A percentile compares a stretch with the other conserved stretches of the same genome.
Conservation (phyloP, 208 protist species). For the Acanthamoeba pearcei region DNA sequence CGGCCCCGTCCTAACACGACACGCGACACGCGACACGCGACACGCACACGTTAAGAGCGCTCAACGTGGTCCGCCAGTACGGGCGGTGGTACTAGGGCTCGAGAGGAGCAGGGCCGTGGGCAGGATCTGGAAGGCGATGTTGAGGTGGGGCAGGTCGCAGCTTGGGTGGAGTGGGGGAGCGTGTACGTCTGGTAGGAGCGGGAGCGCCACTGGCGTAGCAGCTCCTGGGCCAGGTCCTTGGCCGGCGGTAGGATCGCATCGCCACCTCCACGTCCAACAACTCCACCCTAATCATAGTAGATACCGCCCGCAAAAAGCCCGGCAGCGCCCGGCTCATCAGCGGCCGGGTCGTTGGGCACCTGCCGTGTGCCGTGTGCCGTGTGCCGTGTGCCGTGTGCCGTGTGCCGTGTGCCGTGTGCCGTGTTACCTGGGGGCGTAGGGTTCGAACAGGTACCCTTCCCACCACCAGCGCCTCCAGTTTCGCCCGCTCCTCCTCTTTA, state of each 20-base stretch:
- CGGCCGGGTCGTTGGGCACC: background rate
- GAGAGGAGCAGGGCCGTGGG: background rate
- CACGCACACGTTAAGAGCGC: background rate
- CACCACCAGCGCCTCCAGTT: background rate
- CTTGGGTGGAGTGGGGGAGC: too few species aligned
- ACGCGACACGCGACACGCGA: background rate
- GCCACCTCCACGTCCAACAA: background rate
- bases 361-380: too few species aligned
- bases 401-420: too few species aligned
- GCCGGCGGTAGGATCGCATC: background rate
- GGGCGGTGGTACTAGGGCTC: background rate
- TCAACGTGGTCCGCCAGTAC: background rate
- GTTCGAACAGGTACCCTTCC: slow-evolving; percentile 15
- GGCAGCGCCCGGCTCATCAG: slow-evolving; percentile 6
- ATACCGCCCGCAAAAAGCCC: too few species aligned
- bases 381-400: too few species aligned
- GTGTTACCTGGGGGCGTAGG: background rate
- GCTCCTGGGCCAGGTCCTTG: slow-evolving; percentile 1
- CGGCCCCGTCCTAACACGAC: background rate
- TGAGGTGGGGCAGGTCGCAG: slow-evolving; percentile 16
- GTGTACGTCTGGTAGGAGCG: background rate
- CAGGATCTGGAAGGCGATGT: slow-evolving; percentile 41
- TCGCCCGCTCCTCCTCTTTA: background rate
- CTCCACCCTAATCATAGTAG: slow-evolving; percentile 28
- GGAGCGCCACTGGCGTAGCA: background rate